Evolutionary conservation across 2,329 filamentous ascomycete species (phyloP).

Genomic region (Neobulgaria alba): DNA sequence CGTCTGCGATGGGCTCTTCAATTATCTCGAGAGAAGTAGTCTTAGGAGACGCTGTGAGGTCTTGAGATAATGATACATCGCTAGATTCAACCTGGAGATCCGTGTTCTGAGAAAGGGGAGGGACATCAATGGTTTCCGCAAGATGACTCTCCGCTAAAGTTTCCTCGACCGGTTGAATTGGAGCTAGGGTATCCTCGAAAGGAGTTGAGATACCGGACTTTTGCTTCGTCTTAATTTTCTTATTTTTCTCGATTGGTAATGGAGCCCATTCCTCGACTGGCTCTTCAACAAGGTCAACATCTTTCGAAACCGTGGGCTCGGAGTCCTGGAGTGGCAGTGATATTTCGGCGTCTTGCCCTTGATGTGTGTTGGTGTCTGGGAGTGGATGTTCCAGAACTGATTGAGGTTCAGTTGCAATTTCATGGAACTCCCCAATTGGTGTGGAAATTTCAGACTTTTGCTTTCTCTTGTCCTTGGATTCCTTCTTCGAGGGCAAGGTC

Average conservation of each 20-base stretch:
- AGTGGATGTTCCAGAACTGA: background rate
- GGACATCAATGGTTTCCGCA: background rate
- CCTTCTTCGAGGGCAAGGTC: background rate
- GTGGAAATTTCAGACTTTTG: conserved; percentile 1
- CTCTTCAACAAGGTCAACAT: background rate
- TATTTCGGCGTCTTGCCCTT: background rate
- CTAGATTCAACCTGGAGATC: background rate
- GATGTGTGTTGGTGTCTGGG: background rate
- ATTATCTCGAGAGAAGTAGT: background rate
- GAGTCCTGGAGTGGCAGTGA: background rate
- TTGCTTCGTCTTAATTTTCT: conserved; percentile 13
- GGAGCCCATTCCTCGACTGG: background rate
- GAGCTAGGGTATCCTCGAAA: conserved; percentile 1
- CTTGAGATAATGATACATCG: background rate
- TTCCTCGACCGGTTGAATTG: too few species aligned
- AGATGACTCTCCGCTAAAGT: too few species aligned
- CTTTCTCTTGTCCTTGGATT: background rate
- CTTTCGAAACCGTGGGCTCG: background rate
- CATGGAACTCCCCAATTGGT: too few species aligned
- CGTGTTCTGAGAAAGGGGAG: background rate
- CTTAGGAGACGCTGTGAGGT: background rate
- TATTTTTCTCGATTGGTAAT: background rate
- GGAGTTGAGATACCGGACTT: conserved; percentile 9
- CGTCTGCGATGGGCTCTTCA: background rate
- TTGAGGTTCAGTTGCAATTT: background rate